Evolutionary conservation across 192 early-diverging fungal genomes (phyloP), one percentile per base, ranked within the genome.

Genomic region (Glomus cerebriforme): DNA sequence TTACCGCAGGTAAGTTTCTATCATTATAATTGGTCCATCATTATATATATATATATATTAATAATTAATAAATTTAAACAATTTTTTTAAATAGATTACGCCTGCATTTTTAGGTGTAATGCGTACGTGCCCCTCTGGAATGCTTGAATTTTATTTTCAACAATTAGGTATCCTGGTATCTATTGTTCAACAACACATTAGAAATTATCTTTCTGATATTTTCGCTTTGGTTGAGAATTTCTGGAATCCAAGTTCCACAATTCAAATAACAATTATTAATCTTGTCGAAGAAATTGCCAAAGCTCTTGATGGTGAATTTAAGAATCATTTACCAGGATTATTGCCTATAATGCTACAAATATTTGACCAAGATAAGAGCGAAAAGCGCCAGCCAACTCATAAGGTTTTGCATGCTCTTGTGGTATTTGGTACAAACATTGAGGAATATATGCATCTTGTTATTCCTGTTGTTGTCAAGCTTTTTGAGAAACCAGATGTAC

Each of bases 91-190:
- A 8, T 83, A 93, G 89, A 95, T 99, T 59, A 94, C 97, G 74
- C 96, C 96, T n/a, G 91, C 94, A 0, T 91, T 97, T 63, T 78
- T 98, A 39, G 87, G 84, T n/a, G 92, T 96, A 80, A 97, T 99
- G 94, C 85, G 91, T 32, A 87, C 90, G 1, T 93, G 94, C 43
- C 95, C 93, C 2, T 78, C 88, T 7, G 86, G 87, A 15, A 93
- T 93, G 85, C 91, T 95, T 0, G 95, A 95, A 59, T 97, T 95
- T 66, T 95, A 97, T 81, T 96, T 99, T 79, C 95, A 95, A 68
- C 90, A 95, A 54, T 88, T 99, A 47, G 92, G 92, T 0, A 85
- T 91, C 47, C 83, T 99, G 31, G 95, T 98, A 0, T 81, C 88
- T 27, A 92, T 96, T 75, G 94, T 96, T 19, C 91, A 93, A 70